phyloP scores from a whole-genome alignment of 2,329 filamentous ascomycete genomes.

The Fusarium sulawesiense region DNA sequence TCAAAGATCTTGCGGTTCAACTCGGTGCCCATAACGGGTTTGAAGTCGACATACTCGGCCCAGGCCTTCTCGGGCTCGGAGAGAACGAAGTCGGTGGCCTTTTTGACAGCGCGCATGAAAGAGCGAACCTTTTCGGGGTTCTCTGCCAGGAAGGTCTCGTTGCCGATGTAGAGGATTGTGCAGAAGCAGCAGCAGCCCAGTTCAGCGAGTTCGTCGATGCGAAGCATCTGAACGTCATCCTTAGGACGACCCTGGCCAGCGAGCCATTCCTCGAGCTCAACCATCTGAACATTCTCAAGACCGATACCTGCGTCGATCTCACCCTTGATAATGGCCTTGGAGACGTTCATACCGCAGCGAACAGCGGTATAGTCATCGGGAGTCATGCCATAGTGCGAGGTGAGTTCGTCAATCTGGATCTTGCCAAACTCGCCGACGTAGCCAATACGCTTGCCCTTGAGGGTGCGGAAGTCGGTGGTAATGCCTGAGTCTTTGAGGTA shows the following conservation, averaged over 20 bases:
- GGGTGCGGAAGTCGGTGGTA: slow-evolving; percentile 77
- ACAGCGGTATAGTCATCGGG: slow-evolving; percentile 79
- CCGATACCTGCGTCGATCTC: slow-evolving; percentile 80
- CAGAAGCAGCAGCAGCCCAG: slow-evolving; percentile 88
- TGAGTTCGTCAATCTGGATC: slow-evolving; percentile 86
- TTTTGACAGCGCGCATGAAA: slow-evolving; percentile 80
- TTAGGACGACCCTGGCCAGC: slow-evolving; percentile 69
- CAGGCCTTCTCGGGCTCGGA: slow-evolving; percentile 71
- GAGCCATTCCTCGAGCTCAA: slow-evolving; percentile 83
- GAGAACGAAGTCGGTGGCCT: slow-evolving; percentile 78
- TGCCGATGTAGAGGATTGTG: slow-evolving; percentile 82
- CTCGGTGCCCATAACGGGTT: slow-evolving; percentile 73
- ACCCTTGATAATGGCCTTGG: slow-evolving; percentile 78
- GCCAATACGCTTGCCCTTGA: slow-evolving; percentile 81
- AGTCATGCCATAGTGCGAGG: slow-evolving; percentile 80
- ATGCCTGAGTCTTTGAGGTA: slow-evolving; percentile 81
- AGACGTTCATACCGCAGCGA: slow-evolving; percentile 84
- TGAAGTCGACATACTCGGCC: slow-evolving; percentile 76
- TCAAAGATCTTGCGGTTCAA: slow-evolving; percentile 85
- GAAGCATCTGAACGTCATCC: slow-evolving; percentile 80
- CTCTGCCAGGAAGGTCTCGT: slow-evolving; percentile 74
- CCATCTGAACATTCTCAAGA: slow-evolving; percentile 86
- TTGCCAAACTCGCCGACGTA: slow-evolving; percentile 86
- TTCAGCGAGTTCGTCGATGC: slow-evolving; percentile 83
- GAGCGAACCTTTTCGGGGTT: slow-evolving; percentile 73